Percentiles rank a stretch among this genome's conserved stretches.
Conservation (phyloP, 176 grass and related monocot species). For the Rhynchospora breviuscula region DNA sequence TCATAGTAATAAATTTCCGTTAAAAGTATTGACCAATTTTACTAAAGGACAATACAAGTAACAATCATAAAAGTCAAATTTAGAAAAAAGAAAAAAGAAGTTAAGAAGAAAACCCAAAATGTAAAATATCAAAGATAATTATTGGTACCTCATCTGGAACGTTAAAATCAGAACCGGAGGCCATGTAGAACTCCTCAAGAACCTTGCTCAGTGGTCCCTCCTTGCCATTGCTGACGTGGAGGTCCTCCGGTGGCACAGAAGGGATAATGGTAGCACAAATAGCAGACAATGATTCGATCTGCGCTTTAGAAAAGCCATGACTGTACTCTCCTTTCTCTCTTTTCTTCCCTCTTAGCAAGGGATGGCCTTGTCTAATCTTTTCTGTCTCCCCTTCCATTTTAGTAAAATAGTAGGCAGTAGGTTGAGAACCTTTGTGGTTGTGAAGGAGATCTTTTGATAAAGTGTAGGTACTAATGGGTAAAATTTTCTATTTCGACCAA, state of each 20-base stretch:
- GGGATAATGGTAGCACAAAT: conserved; percentile 55
- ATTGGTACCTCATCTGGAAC: conserved; percentile 53
- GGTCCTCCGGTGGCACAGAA: conserved; percentile 28
- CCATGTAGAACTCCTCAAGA: conserved; percentile 45
- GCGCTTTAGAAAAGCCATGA: conserved; percentile 70
- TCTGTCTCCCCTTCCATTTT: conserved; percentile 22
- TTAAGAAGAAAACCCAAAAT: not conserved
- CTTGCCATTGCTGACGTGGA: conserved; percentile 5
- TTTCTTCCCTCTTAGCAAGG: conserved; percentile 41
- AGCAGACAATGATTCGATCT: conserved; percentile 53
- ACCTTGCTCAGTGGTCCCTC: not conserved
- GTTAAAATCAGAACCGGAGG: conserved; percentile 54
- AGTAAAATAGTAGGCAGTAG: not conserved
- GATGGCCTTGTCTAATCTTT: conserved; percentile 44
- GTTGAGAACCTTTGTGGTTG: not conserved
- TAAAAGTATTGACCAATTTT: not conserved
- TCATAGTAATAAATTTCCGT: not conserved
- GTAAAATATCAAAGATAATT: not conserved
- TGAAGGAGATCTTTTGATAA: not conserved
- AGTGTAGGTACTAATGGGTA: not conserved
- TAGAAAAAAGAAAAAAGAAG: not conserved
- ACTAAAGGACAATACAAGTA: not conserved
- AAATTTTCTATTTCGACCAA: not conserved
- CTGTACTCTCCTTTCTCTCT: conserved; percentile 35
- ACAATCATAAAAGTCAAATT: not conserved